Evolutionary conservation across 371 early-diverging fungal species (phyloP), one percentile per base, ranked within the genome.

Genomic region (Massospora cicadina): DNA sequence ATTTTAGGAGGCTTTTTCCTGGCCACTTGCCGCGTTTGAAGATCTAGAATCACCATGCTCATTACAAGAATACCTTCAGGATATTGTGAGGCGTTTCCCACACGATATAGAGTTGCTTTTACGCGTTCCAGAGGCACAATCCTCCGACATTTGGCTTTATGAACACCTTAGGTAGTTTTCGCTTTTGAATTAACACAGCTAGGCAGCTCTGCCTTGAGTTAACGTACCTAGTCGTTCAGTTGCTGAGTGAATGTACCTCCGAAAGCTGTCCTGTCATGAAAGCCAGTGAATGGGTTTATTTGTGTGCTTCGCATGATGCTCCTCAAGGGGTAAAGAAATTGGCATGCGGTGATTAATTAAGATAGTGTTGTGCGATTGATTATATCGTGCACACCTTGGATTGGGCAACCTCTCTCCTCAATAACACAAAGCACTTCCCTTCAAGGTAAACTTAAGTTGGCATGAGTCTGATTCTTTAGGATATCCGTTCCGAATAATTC

Each of bases 371-470:
- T 32, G 97, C 97, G 0, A 87, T 94, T 55, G 91, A 92, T 67
- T 96, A 96, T 70, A 81, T 86, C 33, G 84, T 91, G 25, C 97
- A 96, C 72, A 92, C 94, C 0, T 71, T 94, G 65, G 93, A 96
- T 71, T 85, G 87, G 21, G 88, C 95, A 0, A 85, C 86, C 5
- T 80, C 84, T 17, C 71, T 89, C 29, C 72, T 96, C 21, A 89
- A 89, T 71, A 87, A 80, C 66, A 74, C 79, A 28, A 87, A 81
- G 68, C 83, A 78, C 63, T 91, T 92, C 71, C 88, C 89, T 1
- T 79, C 84, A 76, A 76, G 84, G 81, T 80, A 77, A 62, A 65
- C 5, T 54, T 17, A 62, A 12, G 27, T n/a, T 57, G n/a, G 61
- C 56, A 21, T 31, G 33, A 58, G n/a, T 7, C 31, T 68, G n/a